phyloP scores from a whole-genome alignment of 2,329 filamentous ascomycete species.

The Exserohilum rostratum region DNA sequence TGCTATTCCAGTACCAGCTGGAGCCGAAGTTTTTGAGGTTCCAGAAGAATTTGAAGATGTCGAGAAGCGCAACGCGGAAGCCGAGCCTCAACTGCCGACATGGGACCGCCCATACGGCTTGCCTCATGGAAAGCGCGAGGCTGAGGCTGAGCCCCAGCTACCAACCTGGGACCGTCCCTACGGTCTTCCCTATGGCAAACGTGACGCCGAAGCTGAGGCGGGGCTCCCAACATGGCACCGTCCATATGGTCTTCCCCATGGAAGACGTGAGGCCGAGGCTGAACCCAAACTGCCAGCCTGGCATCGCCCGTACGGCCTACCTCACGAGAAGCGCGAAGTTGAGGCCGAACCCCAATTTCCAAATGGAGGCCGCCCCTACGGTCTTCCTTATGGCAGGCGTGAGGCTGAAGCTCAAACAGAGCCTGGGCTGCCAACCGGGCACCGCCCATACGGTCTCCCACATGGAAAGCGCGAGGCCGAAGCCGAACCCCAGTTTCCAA shows the following conservation, averaged over 20 bases:
- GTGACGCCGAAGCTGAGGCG: conserved; percentile 44
- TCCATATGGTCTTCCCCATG: conserved; percentile 20
- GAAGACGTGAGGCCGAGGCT: conserved; percentile 44
- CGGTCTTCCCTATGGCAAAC: conserved; percentile 25
- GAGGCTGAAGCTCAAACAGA: conserved; percentile 44
- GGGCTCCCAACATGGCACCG: conserved; percentile 13
- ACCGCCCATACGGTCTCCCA: neutral
- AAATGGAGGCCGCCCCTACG: conserved; percentile 13
- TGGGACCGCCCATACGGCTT: too few relatives aligned
- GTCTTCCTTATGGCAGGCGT: conserved; percentile 35
- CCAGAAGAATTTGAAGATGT: neutral
- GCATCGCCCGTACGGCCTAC: conserved; percentile 19
- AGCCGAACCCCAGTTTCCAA: too few relatives aligned
- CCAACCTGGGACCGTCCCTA: conserved; percentile 11
- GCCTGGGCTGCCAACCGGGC: neutral
- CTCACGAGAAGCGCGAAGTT: conserved; percentile 42
- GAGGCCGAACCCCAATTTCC: conserved; percentile 33
- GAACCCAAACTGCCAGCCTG: conserved; percentile 21
- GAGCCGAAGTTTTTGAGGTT: neutral
- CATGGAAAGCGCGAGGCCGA: conserved; percentile 32
- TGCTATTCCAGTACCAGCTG: conserved; percentile 44
- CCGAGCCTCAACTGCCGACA: too few relatives aligned
- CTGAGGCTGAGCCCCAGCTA: conserved; percentile 10
- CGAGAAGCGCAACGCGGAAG: conserved; percentile 9
- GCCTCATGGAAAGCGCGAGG: too few relatives aligned